These are phyloP conservation scores for Graphilbum sp. DNA, from an alignment of 2,329 filamentous ascomycete species.

Conservation along the genomic window DNA sequence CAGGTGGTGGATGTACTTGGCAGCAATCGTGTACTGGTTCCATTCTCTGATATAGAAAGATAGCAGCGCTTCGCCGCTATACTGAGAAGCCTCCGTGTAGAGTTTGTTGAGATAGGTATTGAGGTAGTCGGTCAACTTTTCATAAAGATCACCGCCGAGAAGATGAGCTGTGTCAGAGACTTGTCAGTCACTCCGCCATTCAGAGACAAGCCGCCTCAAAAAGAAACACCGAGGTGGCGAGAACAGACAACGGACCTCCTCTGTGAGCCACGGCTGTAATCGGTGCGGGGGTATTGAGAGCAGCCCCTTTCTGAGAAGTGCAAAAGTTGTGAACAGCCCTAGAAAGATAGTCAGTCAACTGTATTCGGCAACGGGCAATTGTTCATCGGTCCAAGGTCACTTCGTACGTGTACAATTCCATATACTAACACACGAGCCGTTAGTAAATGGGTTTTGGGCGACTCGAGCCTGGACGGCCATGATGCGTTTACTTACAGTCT, in stretches of 20 bases:
- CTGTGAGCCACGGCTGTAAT: constrained; percentile 38
- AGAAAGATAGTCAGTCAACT: constrained; percentile 18
- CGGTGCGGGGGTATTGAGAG: constrained; percentile 28
- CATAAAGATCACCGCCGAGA: constrained; percentile 89
- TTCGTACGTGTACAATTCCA: constrained; percentile 81
- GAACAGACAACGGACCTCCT: constrained; percentile 37
- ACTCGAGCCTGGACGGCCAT: no score
- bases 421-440: constrained; percentile 41
- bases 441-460: no score
- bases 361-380: not conserved
- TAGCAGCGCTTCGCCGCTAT: constrained; percentile 79
- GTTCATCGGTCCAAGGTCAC: not conserved
- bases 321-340: constrained; percentile 97
- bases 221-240: not conserved
- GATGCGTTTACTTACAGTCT: constrained; percentile 41
- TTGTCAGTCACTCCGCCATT: not conserved
- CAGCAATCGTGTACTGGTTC: constrained; percentile 86
- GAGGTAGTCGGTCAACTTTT: constrained; percentile 76
- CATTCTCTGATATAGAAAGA: constrained; percentile 94
- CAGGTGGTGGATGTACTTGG: constrained; percentile 93
- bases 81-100: constrained; percentile 54
- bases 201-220: not conserved
- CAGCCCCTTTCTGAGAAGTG: constrained; percentile 86
- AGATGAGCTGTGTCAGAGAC: constrained; percentile 60
- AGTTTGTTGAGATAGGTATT: constrained; percentile 59